Evolutionary conservation across 2,329 filamentous ascomycete species (phyloP).

Genomic region (Parastagonospora avenae): DNA sequence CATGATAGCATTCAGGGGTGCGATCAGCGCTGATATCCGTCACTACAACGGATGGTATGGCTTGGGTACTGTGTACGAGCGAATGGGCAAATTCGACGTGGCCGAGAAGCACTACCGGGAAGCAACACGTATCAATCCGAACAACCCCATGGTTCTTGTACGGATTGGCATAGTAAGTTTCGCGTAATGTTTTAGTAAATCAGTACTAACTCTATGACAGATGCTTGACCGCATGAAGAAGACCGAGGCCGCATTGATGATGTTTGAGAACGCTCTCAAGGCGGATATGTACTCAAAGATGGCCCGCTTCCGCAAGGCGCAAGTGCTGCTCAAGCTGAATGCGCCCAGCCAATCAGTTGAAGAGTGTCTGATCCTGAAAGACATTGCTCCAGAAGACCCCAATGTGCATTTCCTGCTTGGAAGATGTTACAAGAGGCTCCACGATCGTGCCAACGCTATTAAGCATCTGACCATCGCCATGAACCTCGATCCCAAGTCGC

Average conservation of each 20-base stretch:
- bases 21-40: constrained; percentile 81
- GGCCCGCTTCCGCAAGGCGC: constrained; percentile 90
- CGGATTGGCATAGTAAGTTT: constrained; percentile 79
- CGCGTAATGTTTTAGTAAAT: background rate
- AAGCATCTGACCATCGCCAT: constrained; percentile 93
- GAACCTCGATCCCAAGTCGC: constrained; percentile 95
- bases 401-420: constrained; percentile 96
- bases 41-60: constrained; percentile 99
- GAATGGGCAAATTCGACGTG: constrained; percentile 87
- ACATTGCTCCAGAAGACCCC: constrained; percentile 90
- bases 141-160: constrained; percentile 88
- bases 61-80: constrained; percentile 79
- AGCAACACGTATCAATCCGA: constrained; percentile 87
- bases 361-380: constrained; percentile 87
- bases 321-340: constrained; percentile 79
- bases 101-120: constrained; percentile 90
- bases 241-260: constrained; percentile 74
- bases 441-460: constrained; percentile 74
- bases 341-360: constrained; percentile 72
- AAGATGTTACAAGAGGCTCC: constrained; percentile 67
- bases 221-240: constrained; percentile 85
- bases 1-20: constrained; percentile 81
- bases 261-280: constrained; percentile 81
- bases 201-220: constrained; percentile 20
- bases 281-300: constrained; percentile 81